Conservation (phyloP, 352 stramenopile genomes). For the Blastocystis sp. region DNA sequence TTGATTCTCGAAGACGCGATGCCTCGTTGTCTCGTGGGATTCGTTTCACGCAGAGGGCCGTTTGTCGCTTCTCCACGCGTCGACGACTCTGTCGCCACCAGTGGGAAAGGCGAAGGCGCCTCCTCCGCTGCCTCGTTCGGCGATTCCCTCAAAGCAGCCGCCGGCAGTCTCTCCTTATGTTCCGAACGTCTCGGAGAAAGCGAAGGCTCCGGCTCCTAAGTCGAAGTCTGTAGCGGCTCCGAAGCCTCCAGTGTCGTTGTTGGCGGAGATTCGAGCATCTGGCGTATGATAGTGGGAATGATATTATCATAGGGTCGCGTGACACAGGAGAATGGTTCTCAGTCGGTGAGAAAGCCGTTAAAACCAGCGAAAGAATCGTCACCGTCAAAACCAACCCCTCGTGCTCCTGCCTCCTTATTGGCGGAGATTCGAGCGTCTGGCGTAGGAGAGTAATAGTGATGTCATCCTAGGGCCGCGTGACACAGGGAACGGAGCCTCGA, state of each 20-base stretch:
- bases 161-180: neutral
- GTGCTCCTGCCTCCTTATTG: neutral
- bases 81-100: neutral
- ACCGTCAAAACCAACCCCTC: too few relatives aligned
- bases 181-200: too few relatives aligned
- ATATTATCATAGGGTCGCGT: neutral
- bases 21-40: neutral
- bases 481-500: neutral
- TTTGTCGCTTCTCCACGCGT: neutral
- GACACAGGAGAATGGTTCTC: neutral
- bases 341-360: neutral
- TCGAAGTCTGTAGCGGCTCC: too few relatives aligned
- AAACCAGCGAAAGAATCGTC: neutral
- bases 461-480: neutral
- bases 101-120: neutral
- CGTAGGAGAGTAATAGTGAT: neutral
- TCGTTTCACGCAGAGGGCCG: neutral
- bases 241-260: neutral
- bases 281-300: neutral
- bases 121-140: neutral
- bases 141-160: neutral
- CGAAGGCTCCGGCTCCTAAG: neutral
- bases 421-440: constrained; percentile 9
- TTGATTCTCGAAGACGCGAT: neutral
- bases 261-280: constrained; percentile 4